phyloP scores from a whole-genome alignment of 2,329 filamentous ascomycete genomes.

The Escovopsis sp. region DNA sequence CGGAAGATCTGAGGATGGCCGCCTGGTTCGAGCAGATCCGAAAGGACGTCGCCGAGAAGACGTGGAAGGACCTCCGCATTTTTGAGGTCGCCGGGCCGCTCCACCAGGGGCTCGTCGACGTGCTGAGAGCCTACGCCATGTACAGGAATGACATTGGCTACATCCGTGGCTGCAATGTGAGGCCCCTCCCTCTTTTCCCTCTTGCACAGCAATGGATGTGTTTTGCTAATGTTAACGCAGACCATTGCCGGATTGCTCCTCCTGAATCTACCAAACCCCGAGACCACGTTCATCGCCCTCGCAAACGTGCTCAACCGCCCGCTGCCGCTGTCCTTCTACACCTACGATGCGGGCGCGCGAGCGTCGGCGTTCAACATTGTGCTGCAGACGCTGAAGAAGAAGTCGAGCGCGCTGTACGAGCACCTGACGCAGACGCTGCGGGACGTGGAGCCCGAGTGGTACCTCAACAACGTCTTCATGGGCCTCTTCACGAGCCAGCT shows the following conservation, averaged over 20 bases:
- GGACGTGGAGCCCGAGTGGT: constrained; percentile 33
- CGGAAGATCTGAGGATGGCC: constrained; percentile 40
- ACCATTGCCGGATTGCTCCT: constrained; percentile 60
- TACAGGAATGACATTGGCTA: constrained; percentile 74
- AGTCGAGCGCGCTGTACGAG: constrained; percentile 46
- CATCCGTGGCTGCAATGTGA: constrained; percentile 57
- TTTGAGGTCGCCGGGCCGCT: constrained; percentile 54
- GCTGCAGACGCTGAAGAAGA: constrained; percentile 49
- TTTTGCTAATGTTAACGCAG: constrained; percentile 22
- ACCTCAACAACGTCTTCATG: constrained; percentile 46
- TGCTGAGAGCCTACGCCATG: constrained; percentile 66
- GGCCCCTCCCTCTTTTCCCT: constrained; percentile 17
- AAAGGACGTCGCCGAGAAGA: constrained; percentile 45
- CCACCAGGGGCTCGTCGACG: constrained; percentile 52
- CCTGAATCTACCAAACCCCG: constrained; percentile 50
- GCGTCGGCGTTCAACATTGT: constrained; percentile 54
- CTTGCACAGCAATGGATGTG: not conserved
- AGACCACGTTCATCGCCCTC: constrained; percentile 53
- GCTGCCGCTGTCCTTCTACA: constrained; percentile 60
- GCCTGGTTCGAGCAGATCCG: constrained; percentile 50
- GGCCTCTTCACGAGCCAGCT: constrained; percentile 49
- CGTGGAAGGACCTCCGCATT: constrained; percentile 59
- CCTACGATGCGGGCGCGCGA: constrained; percentile 54
- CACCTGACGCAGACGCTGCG: constrained; percentile 43
- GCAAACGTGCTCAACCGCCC: constrained; percentile 67